phyloP scores from a whole-genome alignment of 352 stramenopile species.

The Pythium scleroteichum region DNA sequence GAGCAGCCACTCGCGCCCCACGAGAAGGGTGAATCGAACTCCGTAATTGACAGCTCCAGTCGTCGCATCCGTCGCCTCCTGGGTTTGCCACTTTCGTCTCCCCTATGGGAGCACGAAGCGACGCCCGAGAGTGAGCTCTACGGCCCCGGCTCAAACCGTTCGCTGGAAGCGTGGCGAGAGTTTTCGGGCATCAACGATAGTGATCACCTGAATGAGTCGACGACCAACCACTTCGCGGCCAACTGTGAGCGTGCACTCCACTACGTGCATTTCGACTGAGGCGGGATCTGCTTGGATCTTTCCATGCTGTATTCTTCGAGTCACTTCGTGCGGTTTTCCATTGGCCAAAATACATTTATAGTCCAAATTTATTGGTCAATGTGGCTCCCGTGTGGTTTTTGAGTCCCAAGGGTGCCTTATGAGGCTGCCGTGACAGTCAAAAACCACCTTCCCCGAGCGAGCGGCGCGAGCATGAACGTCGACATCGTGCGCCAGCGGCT shows the following conservation, averaged over 20 bases:
- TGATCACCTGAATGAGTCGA: conserved; percentile 76
- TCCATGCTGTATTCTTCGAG: neutral
- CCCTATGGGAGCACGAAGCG: conserved; percentile 23
- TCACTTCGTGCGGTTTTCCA: conserved; percentile 1
- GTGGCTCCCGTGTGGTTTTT: conserved; percentile 23
- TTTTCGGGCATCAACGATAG: conserved; percentile 70
- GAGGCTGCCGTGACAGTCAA: conserved; percentile 6
- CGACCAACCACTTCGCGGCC: conserved; percentile 81
- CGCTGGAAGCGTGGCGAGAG: conserved; percentile 51
- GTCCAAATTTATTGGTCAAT: conserved; percentile 24
- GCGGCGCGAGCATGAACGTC: conserved; percentile 69
- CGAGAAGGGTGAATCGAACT: conserved; percentile 25
- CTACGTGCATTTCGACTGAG: conserved; percentile 55
- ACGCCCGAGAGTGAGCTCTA: conserved; percentile 47
- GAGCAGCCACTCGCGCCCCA: conserved; percentile 40
- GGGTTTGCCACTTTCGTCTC: conserved; percentile 43
- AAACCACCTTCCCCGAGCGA: conserved; percentile 21
- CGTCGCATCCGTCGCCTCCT: conserved; percentile 71
- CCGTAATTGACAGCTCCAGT: conserved; percentile 31
- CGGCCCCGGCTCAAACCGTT: conserved; percentile 45
- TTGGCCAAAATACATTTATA: conserved; percentile 12
- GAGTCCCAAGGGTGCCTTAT: conserved; percentile 4
- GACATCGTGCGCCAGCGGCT: conserved; percentile 87
- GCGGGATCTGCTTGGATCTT: too few relatives aligned
- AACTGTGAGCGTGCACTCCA: conserved; percentile 54